These are phyloP conservation scores for Sporothrix globosa DNA, from an alignment of 2,329 filamentous ascomycete species.

Conservation along the genomic window DNA sequence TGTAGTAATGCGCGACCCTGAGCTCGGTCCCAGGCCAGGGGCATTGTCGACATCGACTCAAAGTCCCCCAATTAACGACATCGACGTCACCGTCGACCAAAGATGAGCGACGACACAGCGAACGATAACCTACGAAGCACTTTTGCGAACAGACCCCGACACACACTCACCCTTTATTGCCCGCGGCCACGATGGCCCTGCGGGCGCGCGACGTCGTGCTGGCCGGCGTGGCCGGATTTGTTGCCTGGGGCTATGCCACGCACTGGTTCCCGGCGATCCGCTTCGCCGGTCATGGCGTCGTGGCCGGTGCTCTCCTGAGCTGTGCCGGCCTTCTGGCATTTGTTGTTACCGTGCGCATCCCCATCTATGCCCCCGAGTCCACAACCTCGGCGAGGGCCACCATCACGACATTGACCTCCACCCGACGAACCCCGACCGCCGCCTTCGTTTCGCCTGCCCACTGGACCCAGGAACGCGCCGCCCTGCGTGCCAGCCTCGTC, in stretches of 20 bases:
- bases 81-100: background rate
- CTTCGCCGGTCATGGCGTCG: constrained; percentile 83
- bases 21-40: background rate
- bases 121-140: background rate
- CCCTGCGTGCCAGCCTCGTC: constrained; percentile 62
- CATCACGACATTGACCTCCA: background rate
- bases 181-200: constrained; percentile 61
- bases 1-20: constrained; percentile 5
- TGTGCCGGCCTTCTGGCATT: constrained; percentile 60
- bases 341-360: constrained; percentile 42
- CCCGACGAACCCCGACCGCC: constrained; percentile 15
- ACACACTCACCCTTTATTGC: background rate
- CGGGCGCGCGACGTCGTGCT: constrained; percentile 72
- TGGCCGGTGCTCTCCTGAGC: constrained; percentile 65
- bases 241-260: constrained; percentile 85
- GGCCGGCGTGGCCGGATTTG: constrained; percentile 69
- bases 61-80: background rate
- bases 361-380: constrained; percentile 18
- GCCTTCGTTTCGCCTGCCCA: constrained; percentile 63
- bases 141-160: background rate
- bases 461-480: constrained; percentile 73
- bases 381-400: background rate
- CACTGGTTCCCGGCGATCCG: constrained; percentile 82
- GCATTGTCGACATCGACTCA: background rate
- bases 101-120: constrained; percentile 22